phyloP scores from a whole-genome alignment of 176 grass and related monocot genomes.

The Thinopyrum elongatum region DNA sequence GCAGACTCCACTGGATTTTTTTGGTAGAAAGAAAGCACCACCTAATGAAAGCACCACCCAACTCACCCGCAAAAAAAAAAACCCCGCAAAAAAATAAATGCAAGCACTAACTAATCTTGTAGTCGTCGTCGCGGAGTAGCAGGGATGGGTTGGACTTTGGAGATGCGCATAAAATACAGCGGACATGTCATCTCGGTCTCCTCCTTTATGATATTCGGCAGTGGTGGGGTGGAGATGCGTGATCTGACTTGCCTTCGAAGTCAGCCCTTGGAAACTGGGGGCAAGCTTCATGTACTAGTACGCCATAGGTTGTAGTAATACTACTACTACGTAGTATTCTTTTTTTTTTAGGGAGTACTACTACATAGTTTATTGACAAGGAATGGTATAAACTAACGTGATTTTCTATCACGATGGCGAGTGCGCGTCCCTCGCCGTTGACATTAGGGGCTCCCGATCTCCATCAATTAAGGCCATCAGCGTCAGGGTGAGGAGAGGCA shows the following conservation, averaged over 20 bases:
- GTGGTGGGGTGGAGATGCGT: not conserved
- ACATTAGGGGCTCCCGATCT: not conserved
- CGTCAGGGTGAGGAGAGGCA: not conserved
- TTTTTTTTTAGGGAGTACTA: too few species aligned
- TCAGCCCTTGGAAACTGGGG: constrained; percentile 45
- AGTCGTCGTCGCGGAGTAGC: not conserved
- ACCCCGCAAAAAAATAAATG: too few species aligned
- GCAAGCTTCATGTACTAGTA: not conserved
- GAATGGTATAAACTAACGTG: not conserved
- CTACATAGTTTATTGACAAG: too few species aligned
- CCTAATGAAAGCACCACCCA: not conserved
- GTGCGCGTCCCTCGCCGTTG: not conserved
- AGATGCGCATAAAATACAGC: not conserved
- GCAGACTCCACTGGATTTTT: not conserved
- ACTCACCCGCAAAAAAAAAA: too few species aligned
- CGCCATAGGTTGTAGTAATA: too few species aligned
- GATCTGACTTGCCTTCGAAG: constrained; percentile 36
- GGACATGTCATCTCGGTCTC: not conserved
- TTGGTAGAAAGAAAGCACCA: not conserved
- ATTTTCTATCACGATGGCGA: not conserved
- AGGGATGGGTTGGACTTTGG: constrained; percentile 26
- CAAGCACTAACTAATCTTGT: not conserved
- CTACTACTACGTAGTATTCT: too few species aligned
- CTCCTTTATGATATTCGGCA: not conserved
- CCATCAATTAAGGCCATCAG: not conserved